phyloP scores from a whole-genome alignment of 1,284 basidiomycete genomes.

The Chiua sp. region DNA sequence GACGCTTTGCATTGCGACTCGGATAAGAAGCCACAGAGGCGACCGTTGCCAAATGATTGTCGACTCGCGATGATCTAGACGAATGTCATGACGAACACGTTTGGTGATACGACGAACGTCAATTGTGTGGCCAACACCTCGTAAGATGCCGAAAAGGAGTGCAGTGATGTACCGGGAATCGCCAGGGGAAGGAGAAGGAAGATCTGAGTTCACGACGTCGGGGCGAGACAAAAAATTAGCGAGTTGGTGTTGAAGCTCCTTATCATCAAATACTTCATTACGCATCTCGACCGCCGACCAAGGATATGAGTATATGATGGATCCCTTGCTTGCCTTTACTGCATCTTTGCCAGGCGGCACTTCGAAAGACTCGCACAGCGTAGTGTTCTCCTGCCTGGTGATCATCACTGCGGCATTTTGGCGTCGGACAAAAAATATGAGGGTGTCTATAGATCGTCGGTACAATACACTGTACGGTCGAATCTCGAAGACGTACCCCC shows the following conservation, averaged over 20 bases:
- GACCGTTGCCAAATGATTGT: constrained; percentile 32
- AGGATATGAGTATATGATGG: constrained; percentile 36
- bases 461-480: too few relatives aligned
- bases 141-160: constrained; percentile 33
- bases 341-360: constrained; percentile 22
- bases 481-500: too few relatives aligned
- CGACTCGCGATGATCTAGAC: too few relatives aligned
- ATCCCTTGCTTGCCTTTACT: constrained; percentile 19
- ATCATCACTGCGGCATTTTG: constrained; percentile 7
- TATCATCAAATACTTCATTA: constrained; percentile 18
- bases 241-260: constrained; percentile 27
- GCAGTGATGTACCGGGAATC: constrained; percentile 30
- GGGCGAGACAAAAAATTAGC: constrained; percentile 17
- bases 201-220: constrained; percentile 19
- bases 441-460: too few relatives aligned
- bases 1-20: too few relatives aligned
- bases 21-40: constrained; percentile 21
- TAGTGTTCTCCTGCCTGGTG: constrained; percentile 17
- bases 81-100: constrained; percentile 32
- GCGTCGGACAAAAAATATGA: constrained; percentile 19
- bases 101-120: constrained; percentile 33
- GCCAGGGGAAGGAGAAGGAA: background rate
- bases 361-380: constrained; percentile 38
- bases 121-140: constrained; percentile 23
- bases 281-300: constrained; percentile 28